Percentiles rank a stretch among this genome's conserved stretches.
These are phyloP conservation scores for Purshia tridentata DNA, from an alignment of 306 rosid species.

Conservation along the genomic window DNA sequence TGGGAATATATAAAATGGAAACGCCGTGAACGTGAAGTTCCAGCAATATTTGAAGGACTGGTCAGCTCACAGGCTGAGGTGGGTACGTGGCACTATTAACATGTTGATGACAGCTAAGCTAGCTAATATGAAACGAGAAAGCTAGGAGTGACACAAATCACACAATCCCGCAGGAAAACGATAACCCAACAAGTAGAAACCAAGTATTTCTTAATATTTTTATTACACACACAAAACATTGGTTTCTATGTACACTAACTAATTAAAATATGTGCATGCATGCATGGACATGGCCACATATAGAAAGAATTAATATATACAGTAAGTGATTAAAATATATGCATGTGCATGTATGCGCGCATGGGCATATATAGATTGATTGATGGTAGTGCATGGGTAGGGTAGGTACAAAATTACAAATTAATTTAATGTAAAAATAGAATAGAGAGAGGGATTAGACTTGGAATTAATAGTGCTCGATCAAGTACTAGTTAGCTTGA, in stretches of 20 bases:
- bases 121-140: constrained; percentile 43
- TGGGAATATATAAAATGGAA: constrained; percentile 4
- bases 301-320: too few species aligned
- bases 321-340: too few species aligned
- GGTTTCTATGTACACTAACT: too few species aligned
- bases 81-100: constrained; percentile 51
- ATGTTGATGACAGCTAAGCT: constrained; percentile 47
- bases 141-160: constrained; percentile 24
- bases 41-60: constrained; percentile 3
- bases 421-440: neutral
- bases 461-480: neutral
- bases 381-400: too few species aligned
- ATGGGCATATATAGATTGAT: too few species aligned
- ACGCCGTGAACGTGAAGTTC: constrained; percentile 42
- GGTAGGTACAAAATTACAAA: too few species aligned
- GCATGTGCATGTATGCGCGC: too few species aligned
- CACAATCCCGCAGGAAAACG: constrained; percentile 45
- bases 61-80: neutral
- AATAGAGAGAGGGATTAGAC: neutral
- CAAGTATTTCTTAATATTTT: neutral
- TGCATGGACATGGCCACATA: too few species aligned
- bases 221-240: too few species aligned
- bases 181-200: constrained; percentile 17
- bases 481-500: neutral
- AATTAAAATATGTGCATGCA: too few species aligned